These are phyloP conservation scores for Vaucheria bursata DNA, from an alignment of 352 stramenopile species.

Conservation along the genomic window DNA sequence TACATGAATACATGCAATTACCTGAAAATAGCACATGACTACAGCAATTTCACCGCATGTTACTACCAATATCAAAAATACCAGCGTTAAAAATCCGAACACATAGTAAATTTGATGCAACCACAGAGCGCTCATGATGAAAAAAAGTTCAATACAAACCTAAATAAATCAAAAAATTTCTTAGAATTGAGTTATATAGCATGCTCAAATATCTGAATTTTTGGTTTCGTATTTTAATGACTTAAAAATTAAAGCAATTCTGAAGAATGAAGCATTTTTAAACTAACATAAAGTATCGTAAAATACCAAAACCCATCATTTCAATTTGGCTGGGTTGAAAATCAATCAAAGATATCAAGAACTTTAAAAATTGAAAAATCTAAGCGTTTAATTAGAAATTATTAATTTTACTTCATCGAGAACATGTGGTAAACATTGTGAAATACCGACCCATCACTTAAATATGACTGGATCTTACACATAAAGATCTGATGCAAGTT, in stretches of 20 bases:
- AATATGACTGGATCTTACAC: no score
- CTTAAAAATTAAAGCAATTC: no score
- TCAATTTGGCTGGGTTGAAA: no score
- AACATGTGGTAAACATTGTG: no score
- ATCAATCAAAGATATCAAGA: no score
- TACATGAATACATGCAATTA: conserved; percentile 58
- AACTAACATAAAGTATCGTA: not conserved
- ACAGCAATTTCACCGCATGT: conserved; percentile 97
- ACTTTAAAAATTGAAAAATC: no score
- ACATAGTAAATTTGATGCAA: conserved; percentile 73
- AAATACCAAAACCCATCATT: no score
- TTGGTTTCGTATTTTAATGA: no score
- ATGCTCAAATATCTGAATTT: not conserved
- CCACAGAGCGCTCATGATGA: conserved; percentile 99
- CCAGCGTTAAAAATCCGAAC: conserved; percentile 98
- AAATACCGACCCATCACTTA: no score
- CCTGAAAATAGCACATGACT: conserved; percentile 99
- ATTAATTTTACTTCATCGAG: no score
- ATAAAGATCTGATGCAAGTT: no score
- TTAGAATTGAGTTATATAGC: not conserved
- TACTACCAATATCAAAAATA: conserved; percentile 90
- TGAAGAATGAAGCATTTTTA: not conserved
- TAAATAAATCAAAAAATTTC: conserved; percentile 30
- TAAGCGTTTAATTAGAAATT: no score
- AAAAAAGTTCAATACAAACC: conserved; percentile 99